A percentile compares a stretch with the other conserved stretches of the same genome.
These are phyloP conservation scores for Arabidopsis arenosa DNA, from an alignment of 345 rosid genomes.

Conservation along the genomic window DNA sequence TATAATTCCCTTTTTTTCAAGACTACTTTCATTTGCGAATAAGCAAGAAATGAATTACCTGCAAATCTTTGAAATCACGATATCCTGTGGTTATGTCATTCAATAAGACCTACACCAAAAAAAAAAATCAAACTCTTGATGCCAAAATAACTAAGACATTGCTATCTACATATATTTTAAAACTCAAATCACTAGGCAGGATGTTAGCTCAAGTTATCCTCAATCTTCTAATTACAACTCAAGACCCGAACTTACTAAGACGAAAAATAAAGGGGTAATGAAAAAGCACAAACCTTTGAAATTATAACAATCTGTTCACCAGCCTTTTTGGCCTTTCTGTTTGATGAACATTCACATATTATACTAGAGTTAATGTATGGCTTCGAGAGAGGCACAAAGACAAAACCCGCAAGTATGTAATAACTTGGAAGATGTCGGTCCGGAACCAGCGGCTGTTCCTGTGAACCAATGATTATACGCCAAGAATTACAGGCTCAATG, in stretches of 20 bases:
- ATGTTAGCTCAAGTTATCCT: background rate
- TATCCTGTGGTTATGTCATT: slow-evolving; percentile 71
- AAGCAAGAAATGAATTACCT: slow-evolving; percentile 43
- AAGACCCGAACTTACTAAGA: background rate
- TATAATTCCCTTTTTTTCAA: too few species aligned
- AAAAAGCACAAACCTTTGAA: slow-evolving; percentile 58
- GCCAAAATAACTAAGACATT: background rate
- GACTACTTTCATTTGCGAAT: background rate
- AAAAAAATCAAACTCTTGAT: background rate
- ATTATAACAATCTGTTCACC: slow-evolving; percentile 62
- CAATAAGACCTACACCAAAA: slow-evolving; percentile 60
- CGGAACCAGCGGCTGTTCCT: slow-evolving; percentile 53
- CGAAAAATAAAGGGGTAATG: background rate
- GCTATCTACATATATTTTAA: background rate
- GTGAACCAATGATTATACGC: slow-evolving; percentile 5
- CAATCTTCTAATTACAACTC: background rate
- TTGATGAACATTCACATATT: background rate
- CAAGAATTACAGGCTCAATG: background rate
- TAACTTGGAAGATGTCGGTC: slow-evolving; percentile 45
- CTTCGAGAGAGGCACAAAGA: slow-evolving; percentile 70
- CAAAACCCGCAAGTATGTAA: slow-evolving; percentile 77
- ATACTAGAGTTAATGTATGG: background rate
- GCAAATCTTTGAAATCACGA: slow-evolving; percentile 67
- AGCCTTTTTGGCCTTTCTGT: slow-evolving; percentile 44
- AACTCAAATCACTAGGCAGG: background rate